Conservation (phyloP, 768 basidiomycete genomes). For the Podaxis sp. region DNA sequence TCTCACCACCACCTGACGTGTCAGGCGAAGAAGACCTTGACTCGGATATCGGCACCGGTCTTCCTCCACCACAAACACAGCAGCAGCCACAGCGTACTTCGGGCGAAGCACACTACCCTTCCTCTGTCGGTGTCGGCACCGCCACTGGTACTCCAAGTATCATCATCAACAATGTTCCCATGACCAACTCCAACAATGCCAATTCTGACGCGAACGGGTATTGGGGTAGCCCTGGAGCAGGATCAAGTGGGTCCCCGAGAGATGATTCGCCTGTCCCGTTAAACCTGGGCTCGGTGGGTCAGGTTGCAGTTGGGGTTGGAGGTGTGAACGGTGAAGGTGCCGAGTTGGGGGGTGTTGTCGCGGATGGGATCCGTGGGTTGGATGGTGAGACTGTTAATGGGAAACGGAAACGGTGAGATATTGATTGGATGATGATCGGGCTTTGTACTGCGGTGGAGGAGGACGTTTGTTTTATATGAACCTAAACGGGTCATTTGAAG, state of each 20-base stretch:
- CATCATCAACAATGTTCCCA: neutral
- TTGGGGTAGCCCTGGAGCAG: constrained; percentile 9
- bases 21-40: too few species aligned
- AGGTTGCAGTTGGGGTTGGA: neutral
- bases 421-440: neutral
- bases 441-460: too few species aligned
- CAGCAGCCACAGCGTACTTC: too few species aligned
- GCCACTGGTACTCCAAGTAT: neutral
- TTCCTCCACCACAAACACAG: too few species aligned
- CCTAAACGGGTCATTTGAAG: too few species aligned
- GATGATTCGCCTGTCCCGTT: constrained; percentile 4
- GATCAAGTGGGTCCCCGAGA: constrained; percentile 6
- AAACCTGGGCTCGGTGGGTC: neutral
- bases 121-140: too few species aligned
- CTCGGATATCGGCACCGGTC: too few species aligned
- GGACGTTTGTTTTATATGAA: too few species aligned
- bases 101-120: too few species aligned
- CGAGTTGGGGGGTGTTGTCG: constrained; percentile 8
- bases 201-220: neutral
- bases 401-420: constrained; percentile 29
- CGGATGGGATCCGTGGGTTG: constrained; percentile 11
- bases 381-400: constrained; percentile 24
- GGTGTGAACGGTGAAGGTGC: constrained; percentile 12
- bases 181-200: neutral
- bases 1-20: too few species aligned